Evolutionary conservation across 2,329 filamentous ascomycete genomes (phyloP).

Genomic region (Fusarium pininemorale): DNA sequence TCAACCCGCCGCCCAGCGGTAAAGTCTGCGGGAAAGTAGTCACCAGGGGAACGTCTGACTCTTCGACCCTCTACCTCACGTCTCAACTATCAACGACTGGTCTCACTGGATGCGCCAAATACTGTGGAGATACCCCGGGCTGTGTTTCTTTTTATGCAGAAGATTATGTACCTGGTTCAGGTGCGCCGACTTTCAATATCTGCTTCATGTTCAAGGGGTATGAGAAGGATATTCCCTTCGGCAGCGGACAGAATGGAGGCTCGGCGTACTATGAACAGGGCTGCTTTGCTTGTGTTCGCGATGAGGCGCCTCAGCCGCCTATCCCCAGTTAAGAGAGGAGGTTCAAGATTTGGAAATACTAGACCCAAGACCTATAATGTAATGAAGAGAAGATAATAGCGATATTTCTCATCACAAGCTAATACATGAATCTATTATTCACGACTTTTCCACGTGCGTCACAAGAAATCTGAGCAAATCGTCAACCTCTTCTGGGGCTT

Average conservation of each 20-base stretch:
- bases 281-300: background rate
- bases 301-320: background rate
- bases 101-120: background rate
- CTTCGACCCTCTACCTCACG: background rate
- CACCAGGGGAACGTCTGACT: background rate
- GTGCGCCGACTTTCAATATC: background rate
- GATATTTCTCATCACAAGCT: fast-evolving
- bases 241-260: fast-evolving
- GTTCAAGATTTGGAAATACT: background rate
- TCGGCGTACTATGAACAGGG: background rate
- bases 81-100: background rate
- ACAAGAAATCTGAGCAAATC: background rate
- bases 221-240: background rate
- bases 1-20: background rate
- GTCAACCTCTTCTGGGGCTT: constrained; percentile 26
- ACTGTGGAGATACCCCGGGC: background rate
- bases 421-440: background rate
- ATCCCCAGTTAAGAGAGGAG: background rate
- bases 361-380: background rate
- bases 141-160: constrained; percentile 5
- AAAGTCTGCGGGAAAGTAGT: constrained; percentile 6
- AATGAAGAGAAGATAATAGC: background rate
- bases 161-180: background rate
- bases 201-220: background rate
- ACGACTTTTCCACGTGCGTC: background rate